Base-by-base conservation (phyloP, 257 asterid genomes). In the Misopates orontium region DNA sequence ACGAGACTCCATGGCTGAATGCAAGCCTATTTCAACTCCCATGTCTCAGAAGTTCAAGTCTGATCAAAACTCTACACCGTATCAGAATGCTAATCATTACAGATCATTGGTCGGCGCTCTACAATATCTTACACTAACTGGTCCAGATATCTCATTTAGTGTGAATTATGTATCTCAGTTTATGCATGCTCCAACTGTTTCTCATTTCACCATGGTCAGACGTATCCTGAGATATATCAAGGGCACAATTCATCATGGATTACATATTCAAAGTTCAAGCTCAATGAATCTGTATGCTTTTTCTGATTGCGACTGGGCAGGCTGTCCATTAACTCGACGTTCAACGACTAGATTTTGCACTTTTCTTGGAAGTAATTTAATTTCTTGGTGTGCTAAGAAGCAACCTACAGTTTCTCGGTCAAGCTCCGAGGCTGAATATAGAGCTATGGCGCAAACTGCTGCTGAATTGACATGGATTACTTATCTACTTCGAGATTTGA, bases 291-390 rank as follows among this genome's bases (percentile, higher is more conserved):
- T 60, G 25, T 21, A 18, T 60, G 53, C 66, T 0, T 60, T 39
- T 41, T 39, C 66, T 0, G 53, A 60, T 20, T 51, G 1, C 1
- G 66, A 60, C 41, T 60, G 53, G 66, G 66, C 64, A 14, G 49
- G 13, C 10, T 40, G 42, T 32, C 64, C 45, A n/a, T 11, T 10
- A n/a, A 49, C 19, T 18, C 19, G 54, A 5, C 19, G 54, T 16
- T 20, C 25, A n/a, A 10, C 24, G 32, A 59, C 45, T 14, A 23
- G 21, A 13, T 41, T 41, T 8, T 41, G 48, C 48, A 41, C n/a
- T n/a, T n/a, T n/a, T n/a, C n/a, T n/a, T n/a, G n/a, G n/a, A n/a
- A n/a, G n/a, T n/a, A n/a, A n/a, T n/a, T n/a, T n/a, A n/a, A n/a
- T n/a, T n/a, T n/a, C n/a, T n/a, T n/a, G n/a, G n/a, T n/a, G n/a